phyloP scores from a whole-genome alignment of 768 basidiomycete genomes.

The Hortiboletus flavorubellus region DNA sequence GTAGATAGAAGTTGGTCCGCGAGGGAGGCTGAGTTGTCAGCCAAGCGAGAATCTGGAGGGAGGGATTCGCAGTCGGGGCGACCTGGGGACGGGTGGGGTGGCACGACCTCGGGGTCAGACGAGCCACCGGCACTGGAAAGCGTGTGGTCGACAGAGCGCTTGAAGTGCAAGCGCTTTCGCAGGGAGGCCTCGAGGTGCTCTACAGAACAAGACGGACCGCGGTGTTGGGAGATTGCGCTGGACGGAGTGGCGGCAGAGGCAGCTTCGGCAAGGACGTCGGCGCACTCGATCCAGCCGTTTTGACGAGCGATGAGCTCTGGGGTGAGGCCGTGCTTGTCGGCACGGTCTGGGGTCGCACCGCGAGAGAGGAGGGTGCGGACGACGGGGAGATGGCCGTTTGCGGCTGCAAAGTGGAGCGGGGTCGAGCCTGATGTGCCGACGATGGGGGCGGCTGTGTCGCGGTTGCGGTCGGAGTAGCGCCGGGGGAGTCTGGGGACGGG shows the following conservation, averaged over 20 bases:
- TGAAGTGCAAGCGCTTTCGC: constrained; percentile 60
- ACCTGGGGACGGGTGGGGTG: constrained; percentile 6
- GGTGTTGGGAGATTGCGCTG: constrained; percentile 9
- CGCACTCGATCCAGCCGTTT: constrained; percentile 78
- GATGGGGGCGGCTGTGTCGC: constrained; percentile 65
- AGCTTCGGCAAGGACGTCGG: constrained; percentile 69
- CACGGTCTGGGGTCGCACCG: constrained; percentile 75
- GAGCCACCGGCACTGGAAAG: constrained; percentile 42
- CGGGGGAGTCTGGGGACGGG: constrained; percentile 54
- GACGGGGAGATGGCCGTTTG: constrained; percentile 83
- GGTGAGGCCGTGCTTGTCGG: constrained; percentile 91
- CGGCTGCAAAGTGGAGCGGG: constrained; percentile 94
- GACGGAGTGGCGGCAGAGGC: constrained; percentile 31
- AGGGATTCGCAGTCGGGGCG: constrained; percentile 16
- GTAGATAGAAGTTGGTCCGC: constrained; percentile 26
- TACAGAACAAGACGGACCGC: constrained; percentile 24
- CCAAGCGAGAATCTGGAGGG: constrained; percentile 1
- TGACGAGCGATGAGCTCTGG: constrained; percentile 80
- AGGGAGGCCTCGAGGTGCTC: constrained; percentile 31
- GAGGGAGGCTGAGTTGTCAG: neutral
- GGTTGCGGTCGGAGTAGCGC: constrained; percentile 68
- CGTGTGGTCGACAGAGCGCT: constrained; percentile 76
- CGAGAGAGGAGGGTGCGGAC: constrained; percentile 77
- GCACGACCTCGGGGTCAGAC: constrained; percentile 28
- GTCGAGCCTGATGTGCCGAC: constrained; percentile 87